Conservation (phyloP, 164 flowering plant genomes). For the Kingdonia uniflora region DNA sequence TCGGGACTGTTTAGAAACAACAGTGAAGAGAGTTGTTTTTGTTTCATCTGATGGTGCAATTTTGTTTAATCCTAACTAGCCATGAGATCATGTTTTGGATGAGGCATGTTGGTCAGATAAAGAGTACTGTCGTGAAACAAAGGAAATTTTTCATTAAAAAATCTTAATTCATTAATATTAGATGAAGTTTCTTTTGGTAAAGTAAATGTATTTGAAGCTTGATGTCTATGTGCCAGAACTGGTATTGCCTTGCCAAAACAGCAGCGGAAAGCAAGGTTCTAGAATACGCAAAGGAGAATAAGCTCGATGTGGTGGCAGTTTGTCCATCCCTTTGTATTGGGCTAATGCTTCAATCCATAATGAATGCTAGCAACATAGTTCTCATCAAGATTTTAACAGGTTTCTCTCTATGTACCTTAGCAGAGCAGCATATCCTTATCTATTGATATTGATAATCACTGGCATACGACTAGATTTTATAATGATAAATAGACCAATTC, state of each 20-base stretch:
- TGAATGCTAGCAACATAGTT: background rate
- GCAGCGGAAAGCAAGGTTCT: background rate
- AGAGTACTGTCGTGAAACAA: slow-evolving; percentile 20
- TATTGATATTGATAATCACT: too few relatives aligned
- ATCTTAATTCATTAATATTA: too few relatives aligned
- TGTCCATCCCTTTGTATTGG: background rate
- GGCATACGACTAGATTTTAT: background rate
- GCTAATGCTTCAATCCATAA: background rate
- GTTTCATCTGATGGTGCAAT: slow-evolving; percentile 44
- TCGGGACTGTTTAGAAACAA: slow-evolving; percentile 28
- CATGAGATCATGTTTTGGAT: slow-evolving; percentile 25
- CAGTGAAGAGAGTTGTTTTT: slow-evolving; percentile 32
- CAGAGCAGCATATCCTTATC: too few relatives aligned
- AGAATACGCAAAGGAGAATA: background rate
- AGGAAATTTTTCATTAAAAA: too few relatives aligned
- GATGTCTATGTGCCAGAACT: too few relatives aligned
- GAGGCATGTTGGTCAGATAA: slow-evolving; percentile 45
- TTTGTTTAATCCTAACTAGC: slow-evolving; percentile 29
- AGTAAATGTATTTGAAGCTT: background rate
- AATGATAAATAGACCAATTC: background rate
- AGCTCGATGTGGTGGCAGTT: slow-evolving; percentile 1
- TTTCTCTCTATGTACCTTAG: background rate
- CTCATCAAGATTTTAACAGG: background rate
- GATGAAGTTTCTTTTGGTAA: too few relatives aligned
- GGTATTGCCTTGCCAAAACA: slow-evolving; percentile 2